Conservation (phyloP, 2,329 filamentous ascomycete genomes). For the Ceratocystis diversiconidia region DNA sequence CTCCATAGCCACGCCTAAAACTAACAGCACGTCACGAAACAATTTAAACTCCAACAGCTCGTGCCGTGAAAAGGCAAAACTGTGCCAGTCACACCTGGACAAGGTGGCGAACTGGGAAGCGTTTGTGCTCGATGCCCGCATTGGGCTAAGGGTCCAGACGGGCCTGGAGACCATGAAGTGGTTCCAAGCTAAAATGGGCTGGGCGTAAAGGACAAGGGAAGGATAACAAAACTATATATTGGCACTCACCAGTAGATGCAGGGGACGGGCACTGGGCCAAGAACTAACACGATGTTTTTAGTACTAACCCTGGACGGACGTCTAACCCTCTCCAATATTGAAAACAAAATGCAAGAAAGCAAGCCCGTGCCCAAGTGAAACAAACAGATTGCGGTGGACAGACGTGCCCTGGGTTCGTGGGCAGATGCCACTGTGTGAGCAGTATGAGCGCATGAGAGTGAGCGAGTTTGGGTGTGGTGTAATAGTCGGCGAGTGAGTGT, state of each 20-base stretch:
- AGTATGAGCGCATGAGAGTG: not conserved
- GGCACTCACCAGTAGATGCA: not conserved
- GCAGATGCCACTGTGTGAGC: not conserved
- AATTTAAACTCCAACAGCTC: slow-evolving; percentile 24
- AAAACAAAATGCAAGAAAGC: not conserved
- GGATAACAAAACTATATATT: not conserved
- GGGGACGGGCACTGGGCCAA: not conserved
- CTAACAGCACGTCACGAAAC: not conserved
- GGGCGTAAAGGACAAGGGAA: slow-evolving; percentile 16
- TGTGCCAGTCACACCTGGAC: slow-evolving; percentile 51
- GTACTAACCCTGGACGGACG: not conserved
- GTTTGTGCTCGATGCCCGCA: slow-evolving; percentile 59
- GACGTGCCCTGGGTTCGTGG: not conserved
- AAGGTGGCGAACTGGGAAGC: slow-evolving; percentile 55
- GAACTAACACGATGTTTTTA: not conserved
- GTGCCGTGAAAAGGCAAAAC: slow-evolving; percentile 37
- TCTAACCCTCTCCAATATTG: not conserved
- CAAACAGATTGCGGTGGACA: not conserved
- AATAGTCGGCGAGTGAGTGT: not conserved
- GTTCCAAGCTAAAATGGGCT: slow-evolving; percentile 33
- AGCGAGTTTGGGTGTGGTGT: no score
- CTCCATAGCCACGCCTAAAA: not conserved
- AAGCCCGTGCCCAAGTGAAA: not conserved
- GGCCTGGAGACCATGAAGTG: slow-evolving; percentile 51
- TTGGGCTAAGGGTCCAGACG: slow-evolving; percentile 59